Conservation (phyloP, 306 rosid genomes). For the Mimosa pudica region DNA sequence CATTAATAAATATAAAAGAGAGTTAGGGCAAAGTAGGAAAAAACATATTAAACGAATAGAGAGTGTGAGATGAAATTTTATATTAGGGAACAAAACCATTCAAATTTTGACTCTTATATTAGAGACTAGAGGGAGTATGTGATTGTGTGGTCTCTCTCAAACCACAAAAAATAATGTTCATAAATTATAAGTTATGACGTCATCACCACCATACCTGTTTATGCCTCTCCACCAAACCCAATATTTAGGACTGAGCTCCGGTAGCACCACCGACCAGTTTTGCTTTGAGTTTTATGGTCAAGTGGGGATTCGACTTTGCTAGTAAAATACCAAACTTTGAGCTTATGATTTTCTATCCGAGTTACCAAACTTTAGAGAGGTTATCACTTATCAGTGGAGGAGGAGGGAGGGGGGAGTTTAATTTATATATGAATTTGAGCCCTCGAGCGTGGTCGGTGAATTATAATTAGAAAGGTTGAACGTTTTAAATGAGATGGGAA, state of each 20-base stretch:
- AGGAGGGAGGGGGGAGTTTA: not conserved
- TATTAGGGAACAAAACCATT: too few species aligned
- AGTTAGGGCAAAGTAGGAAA: too few species aligned
- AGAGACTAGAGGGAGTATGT: too few species aligned
- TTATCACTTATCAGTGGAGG: not conserved
- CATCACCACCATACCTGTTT: not conserved
- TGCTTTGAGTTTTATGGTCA: not conserved
- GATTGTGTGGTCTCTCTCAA: not conserved
- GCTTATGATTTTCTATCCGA: not conserved
- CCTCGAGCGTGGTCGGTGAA: not conserved
- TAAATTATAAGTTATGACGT: too few species aligned
- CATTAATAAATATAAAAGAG: too few species aligned
- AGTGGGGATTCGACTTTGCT: not conserved
- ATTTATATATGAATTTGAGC: not conserved
- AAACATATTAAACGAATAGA: too few species aligned
- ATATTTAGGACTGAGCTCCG: not conserved
- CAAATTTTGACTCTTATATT: too few species aligned
- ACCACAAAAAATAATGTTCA: not conserved
- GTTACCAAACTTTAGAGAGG: not conserved
- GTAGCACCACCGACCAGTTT: not conserved
- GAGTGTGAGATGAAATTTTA: too few species aligned
- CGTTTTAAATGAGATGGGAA: not conserved
- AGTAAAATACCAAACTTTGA: not conserved
- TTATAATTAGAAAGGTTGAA: not conserved
- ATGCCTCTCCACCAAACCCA: not conserved